Base-by-base conservation (phyloP, 805 yeast species). In the Ogataea trehalophila region DNA sequence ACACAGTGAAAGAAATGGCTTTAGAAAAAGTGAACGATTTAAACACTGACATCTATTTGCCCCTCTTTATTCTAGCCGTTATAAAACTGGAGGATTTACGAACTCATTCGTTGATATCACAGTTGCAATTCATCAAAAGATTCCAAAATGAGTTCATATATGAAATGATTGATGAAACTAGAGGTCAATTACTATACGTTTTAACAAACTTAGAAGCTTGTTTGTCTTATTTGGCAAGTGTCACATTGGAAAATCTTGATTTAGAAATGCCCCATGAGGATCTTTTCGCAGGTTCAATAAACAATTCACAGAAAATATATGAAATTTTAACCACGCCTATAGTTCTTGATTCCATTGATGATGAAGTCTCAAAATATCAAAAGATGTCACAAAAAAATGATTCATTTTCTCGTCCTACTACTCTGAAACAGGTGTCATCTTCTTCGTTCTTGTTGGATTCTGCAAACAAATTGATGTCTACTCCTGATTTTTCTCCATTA, bases 191-290 rank as follows among this genome's bases (percentile, higher is more conserved):
- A 33, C 47, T 67, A 16, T 68, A 68, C 44, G 67, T 66, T 16
- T 50, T 64, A 39, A 67, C 72, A 1, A 68, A 68, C 44, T 58
- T 66, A 43, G 71, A 68, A 49, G 72, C 72, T 5, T 58, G 68
- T 33, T 46, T 68, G 14, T 60, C 69, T 6, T 68, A 67, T 43
- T 43, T 68, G 18, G 54, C 63, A 3, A 63, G 65, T 40, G 70
- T 65, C 5, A 65, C 66, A 0, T 33, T 61, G 8, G 63, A 58
- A n/a, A 65, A 68, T 49, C 49, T 67, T 33, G 56, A 57, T 29
- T 47, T 67, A n/a, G 53, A 52, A 5, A 18, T 53, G 3, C 48
- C 57, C 0, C 52, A 49, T 6, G 50, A 46, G 2, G 29, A 42
- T 33, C 26, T 46, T 15, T 41, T 43, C 16, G 17, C 42, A n/a